Evolutionary conservation across 139 green algal genomes (phyloP).

Genomic region (Raphidocelis subcapitata): DNA sequence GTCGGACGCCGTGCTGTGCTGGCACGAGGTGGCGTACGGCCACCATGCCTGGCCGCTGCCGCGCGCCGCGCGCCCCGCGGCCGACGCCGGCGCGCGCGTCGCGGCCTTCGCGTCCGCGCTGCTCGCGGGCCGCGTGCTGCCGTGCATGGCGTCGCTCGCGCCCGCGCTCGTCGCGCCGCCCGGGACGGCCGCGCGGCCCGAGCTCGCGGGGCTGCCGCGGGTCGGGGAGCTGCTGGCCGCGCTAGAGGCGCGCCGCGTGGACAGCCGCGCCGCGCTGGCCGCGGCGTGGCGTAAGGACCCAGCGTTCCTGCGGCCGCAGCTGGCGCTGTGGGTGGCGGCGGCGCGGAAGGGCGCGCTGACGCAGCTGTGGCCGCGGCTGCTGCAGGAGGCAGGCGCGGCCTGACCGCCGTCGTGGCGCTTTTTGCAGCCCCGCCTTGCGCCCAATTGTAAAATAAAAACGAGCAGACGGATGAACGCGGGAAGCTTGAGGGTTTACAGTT

Average conservation of each 20-base stretch:
- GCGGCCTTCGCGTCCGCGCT: conserved; percentile 83
- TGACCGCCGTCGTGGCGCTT: background rate
- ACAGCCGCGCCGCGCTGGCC: conserved; percentile 38
- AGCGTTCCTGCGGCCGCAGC: conserved; percentile 53
- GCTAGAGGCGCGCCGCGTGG: conserved; percentile 38
- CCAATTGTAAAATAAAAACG: too few relatives aligned
- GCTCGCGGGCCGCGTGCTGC: conserved; percentile 73
- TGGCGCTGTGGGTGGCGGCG: conserved; percentile 59
- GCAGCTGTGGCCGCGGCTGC: conserved; percentile 44
- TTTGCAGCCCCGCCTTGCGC: too few relatives aligned
- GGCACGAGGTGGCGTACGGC: conserved; percentile 71
- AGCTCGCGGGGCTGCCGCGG: conserved; percentile 55
- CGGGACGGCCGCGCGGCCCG: conserved; percentile 37
- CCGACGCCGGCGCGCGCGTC: conserved; percentile 32
- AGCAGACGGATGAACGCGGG: background rate
- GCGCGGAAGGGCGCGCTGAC: conserved; percentile 33
- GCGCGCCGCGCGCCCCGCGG: conserved; percentile 34
- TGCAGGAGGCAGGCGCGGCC: conserved; percentile 7
- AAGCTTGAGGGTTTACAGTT: too few relatives aligned
- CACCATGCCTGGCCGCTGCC: conserved; percentile 83
- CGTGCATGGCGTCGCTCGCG: conserved; percentile 24
- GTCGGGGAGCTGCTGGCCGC: conserved; percentile 61
- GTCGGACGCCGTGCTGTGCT: conserved; percentile 72
- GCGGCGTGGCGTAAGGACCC: conserved; percentile 42
- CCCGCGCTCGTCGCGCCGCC: conserved; percentile 42